Conservation (phyloP, 2,329 filamentous ascomycete species). For the Neopestalotiopsis sp. region DNA sequence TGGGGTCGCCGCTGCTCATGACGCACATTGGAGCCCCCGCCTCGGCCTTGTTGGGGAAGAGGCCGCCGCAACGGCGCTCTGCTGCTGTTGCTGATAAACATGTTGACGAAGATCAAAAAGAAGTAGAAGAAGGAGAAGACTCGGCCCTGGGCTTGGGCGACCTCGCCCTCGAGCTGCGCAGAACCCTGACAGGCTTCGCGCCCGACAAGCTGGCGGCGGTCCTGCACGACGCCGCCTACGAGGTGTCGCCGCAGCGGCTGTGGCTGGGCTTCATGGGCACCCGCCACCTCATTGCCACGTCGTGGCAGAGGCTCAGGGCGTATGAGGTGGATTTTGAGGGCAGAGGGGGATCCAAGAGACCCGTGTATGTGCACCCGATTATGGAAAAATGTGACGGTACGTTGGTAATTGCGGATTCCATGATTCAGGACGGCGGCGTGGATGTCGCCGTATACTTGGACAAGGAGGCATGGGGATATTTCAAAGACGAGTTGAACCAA, state of each 20-base stretch:
- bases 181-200: constrained; percentile 42
- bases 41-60: background rate
- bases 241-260: constrained; percentile 50
- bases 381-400: constrained; percentile 50
- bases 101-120: no score
- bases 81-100: no score
- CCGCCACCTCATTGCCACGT: constrained; percentile 48
- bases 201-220: constrained; percentile 43
- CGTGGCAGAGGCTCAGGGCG: constrained; percentile 45
- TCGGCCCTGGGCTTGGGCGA: constrained; percentile 31
- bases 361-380: constrained; percentile 45
- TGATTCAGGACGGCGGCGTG: constrained; percentile 33
- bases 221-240: constrained; percentile 49
- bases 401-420: constrained; percentile 45
- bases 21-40: constrained; percentile 36
- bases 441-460: constrained; percentile 42
- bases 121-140: background rate
- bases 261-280: constrained; percentile 53
- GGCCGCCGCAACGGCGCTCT: background rate
- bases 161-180: constrained; percentile 40
- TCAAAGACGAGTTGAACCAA: constrained; percentile 1
- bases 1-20: constrained; percentile 51
- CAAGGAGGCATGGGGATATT: constrained; percentile 24
- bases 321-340: constrained; percentile 48
- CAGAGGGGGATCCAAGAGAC: constrained; percentile 19